Base-by-base conservation (phyloP, 1,284 basidiomycete species). In the Earliella scabrosa region DNA sequence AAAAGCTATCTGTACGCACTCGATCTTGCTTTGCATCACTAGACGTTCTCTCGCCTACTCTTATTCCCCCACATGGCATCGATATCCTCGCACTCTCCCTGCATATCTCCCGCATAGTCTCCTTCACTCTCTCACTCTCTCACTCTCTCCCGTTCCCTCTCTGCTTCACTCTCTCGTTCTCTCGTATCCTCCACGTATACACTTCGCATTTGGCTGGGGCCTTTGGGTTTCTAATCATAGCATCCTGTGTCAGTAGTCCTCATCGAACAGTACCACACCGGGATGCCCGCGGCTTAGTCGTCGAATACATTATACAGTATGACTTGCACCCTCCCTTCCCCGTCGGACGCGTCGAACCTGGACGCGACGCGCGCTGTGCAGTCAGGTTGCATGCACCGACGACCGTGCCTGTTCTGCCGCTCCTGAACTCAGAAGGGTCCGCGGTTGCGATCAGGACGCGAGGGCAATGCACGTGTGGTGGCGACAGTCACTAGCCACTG, bases 61-160 rank as follows among this genome's bases (percentile, higher is more conserved):
- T 63, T 66, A 67, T 65, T 63, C 60, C 60, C 61, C 60, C 63
- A 48, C 52, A 64, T 60, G 59, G 64, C 67, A 65, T 66, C 61
- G 58, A 67, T 67, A 67, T 66, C 65, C 64, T 31, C 4, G 44
- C 54, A 31, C 61, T 51, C 48, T 46, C 59, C 44, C 56, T 59
- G 54, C 58, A 56, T 51, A 52, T 50, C 56, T 44, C 52, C 59
- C 52, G 29, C 29, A 31, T 31, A 13, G 29, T 31, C 29, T 31
- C 29, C 7, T 13, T 6, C 29, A 13, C 55, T 38, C 26, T n/a
- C 7, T 45, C 11, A 1, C 45, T 54, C 56, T 43, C 45, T 46
- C 58, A 45, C 52, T 43, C 16, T 34, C n/a, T n/a, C n/a, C n/a
- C n/a, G n/a, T n/a, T n/a, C n/a, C n/a, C n/a, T n/a, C n/a, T n/a